Percentiles rank a stretch among this genome's conserved stretches.
These are phyloP conservation scores for Schizophyllum commune DNA, from an alignment of 1,284 basidiomycete species.

Conservation along the genomic window DNA sequence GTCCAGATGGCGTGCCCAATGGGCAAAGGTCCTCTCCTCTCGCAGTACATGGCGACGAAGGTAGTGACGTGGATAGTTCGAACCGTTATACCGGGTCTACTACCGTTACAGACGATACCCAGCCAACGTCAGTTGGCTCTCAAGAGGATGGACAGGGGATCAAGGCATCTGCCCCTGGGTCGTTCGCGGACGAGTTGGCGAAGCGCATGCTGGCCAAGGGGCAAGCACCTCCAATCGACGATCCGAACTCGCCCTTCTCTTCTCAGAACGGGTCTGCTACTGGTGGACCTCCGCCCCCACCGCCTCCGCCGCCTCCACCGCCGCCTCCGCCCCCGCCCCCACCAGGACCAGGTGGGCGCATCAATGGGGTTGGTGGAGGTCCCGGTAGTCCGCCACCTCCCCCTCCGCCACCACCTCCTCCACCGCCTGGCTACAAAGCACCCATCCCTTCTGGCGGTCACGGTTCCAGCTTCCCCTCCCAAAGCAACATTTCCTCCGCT, in stretches of 20 bases:
- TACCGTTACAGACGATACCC: conserved; percentile 32
- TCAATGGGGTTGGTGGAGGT: conserved; percentile 7
- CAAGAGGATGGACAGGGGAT: conserved; percentile 25
- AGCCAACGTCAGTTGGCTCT: conserved; percentile 50
- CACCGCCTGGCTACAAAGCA: conserved; percentile 26
- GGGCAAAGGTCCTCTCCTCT: conserved; percentile 38
- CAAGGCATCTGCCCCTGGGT: conserved; percentile 29
- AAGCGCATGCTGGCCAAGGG: conserved; percentile 43
- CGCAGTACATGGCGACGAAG: conserved; percentile 21
- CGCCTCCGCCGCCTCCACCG: conserved; percentile 27
- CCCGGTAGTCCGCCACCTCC: conserved; percentile 20
- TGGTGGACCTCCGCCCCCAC: conserved; percentile 1
- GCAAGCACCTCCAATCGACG: conserved; percentile 25
- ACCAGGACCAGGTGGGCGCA: conserved; percentile 23
- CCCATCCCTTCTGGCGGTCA: conserved; percentile 5
- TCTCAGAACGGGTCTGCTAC: too few species aligned
- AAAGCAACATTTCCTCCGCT: conserved; percentile 42
- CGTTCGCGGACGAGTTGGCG: conserved; percentile 53
- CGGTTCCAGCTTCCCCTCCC: conserved; percentile 25
- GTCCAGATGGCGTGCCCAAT: conserved; percentile 47
- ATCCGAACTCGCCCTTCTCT: conserved; percentile 17
- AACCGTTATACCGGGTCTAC: background rate
- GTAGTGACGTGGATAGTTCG: conserved; percentile 30
- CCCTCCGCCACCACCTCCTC: conserved; percentile 29
- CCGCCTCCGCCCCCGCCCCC: conserved; percentile 28